phyloP scores from a whole-genome alignment of 2,329 filamentous ascomycete genomes.

The Fonsecaea multimorphosa region DNA sequence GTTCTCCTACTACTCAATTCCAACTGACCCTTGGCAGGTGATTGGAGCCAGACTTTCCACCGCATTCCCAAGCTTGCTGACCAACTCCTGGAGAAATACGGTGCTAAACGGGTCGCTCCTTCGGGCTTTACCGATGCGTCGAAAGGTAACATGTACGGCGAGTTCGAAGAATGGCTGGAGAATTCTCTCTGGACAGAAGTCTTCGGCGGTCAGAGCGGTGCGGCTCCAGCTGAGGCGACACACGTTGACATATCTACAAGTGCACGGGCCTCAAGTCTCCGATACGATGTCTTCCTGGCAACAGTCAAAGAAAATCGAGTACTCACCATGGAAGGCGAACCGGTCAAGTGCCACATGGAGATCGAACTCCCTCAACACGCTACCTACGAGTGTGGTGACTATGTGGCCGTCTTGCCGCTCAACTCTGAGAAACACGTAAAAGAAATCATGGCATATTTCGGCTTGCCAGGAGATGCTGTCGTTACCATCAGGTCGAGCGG shows the following conservation, averaged over 20 bases:
- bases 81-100: constrained; percentile 55
- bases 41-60: constrained; percentile 67
- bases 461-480: constrained; percentile 71
- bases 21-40: constrained; percentile 23
- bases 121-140: constrained; percentile 66
- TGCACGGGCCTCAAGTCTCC: constrained; percentile 60
- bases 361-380: constrained; percentile 67
- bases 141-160: constrained; percentile 68
- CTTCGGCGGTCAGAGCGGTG: constrained; percentile 50
- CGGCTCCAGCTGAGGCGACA: neutral
- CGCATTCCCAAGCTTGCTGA: constrained; percentile 69
- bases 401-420: constrained; percentile 70
- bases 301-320: constrained; percentile 60
- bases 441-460: constrained; percentile 66
- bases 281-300: constrained; percentile 67
- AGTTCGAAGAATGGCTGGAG: constrained; percentile 72
- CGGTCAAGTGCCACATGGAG: constrained; percentile 67
- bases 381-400: constrained; percentile 72
- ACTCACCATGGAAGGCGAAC: constrained; percentile 58
- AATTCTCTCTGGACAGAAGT: constrained; percentile 56
- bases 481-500: constrained; percentile 63
- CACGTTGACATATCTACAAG: constrained; percentile 60
- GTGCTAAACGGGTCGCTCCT: constrained; percentile 56
- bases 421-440: constrained; percentile 67
- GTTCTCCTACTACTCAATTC: neutral